phyloP scores from a whole-genome alignment of 75 land plant species.

The Ceratopteris richardii region DNA sequence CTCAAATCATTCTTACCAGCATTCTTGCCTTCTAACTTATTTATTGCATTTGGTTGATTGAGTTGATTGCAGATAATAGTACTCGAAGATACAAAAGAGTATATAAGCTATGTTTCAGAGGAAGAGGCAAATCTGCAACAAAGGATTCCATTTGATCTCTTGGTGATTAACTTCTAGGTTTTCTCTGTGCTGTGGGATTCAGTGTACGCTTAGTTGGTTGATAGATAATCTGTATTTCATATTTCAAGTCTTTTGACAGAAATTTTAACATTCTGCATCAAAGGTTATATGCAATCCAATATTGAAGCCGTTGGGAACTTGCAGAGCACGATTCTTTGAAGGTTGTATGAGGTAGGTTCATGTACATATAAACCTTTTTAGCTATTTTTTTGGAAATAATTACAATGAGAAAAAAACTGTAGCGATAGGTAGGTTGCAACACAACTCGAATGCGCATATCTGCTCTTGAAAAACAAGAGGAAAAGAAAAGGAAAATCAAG shows the following conservation, averaged over 20 bases:
- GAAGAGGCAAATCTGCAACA: constrained; percentile 72
- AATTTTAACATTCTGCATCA: neutral
- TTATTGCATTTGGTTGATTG: too few relatives aligned
- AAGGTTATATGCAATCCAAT: constrained; percentile 85
- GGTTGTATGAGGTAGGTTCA: constrained; percentile 91
- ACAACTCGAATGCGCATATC: too few relatives aligned
- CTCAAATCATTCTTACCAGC: too few relatives aligned
- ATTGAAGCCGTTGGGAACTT: constrained; percentile 44
- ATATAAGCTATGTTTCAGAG: constrained; percentile 66
- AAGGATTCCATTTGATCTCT: constrained; percentile 76
- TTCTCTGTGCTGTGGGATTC: neutral
- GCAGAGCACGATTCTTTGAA: constrained; percentile 80
- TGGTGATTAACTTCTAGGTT: constrained; percentile 31
- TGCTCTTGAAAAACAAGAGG: too few relatives aligned
- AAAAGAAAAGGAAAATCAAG: too few relatives aligned
- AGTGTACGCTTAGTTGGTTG: too few relatives aligned
- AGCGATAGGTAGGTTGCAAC: too few relatives aligned
- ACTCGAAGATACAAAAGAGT: constrained; percentile 76
- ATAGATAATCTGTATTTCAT: neutral
- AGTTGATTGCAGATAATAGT: constrained; percentile 95
- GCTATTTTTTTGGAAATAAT: too few relatives aligned
- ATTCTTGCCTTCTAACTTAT: too few relatives aligned
- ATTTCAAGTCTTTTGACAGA: neutral
- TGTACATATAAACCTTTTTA: too few relatives aligned
- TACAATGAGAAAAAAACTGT: too few relatives aligned